Percentiles rank a stretch among this genome's conserved stretches.
Conservation (phyloP, 257 asterid genomes). For the Nicotiana noctiflora region DNA sequence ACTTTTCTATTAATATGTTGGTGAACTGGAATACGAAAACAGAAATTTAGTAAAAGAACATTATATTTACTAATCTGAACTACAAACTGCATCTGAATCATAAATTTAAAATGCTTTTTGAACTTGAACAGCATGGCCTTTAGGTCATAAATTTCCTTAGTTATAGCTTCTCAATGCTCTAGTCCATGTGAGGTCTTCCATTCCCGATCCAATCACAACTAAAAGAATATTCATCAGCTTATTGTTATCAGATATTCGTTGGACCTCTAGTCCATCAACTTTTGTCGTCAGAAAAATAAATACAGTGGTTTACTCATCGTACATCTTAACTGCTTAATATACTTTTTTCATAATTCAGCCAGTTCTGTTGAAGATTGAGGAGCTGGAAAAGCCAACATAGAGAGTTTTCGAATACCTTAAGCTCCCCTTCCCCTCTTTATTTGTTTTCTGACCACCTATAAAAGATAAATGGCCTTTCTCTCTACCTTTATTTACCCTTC, state of each 20-base stretch:
- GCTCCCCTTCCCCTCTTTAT: neutral
- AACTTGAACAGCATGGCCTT: too few species aligned
- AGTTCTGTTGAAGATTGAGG: neutral
- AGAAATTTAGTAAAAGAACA: too few species aligned
- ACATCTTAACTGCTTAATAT: neutral
- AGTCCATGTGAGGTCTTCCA: neutral
- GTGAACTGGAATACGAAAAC: too few species aligned
- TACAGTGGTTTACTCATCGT: neutral
- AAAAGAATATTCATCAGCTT: neutral
- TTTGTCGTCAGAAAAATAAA: neutral
- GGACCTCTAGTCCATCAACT: neutral
- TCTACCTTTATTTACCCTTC: neutral
- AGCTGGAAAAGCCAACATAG: neutral
- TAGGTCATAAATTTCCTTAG: too few species aligned
- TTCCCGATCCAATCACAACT: neutral
- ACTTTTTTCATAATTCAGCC: neutral
- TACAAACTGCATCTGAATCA: too few species aligned
- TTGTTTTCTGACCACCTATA: neutral
- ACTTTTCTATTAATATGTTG: too few species aligned
- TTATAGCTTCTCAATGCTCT: too few species aligned
- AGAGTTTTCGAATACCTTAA: neutral
- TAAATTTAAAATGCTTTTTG: too few species aligned
- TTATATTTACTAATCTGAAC: too few species aligned
- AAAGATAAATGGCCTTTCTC: neutral
- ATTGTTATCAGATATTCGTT: neutral